Base-by-base conservation (phyloP, 1,284 basidiomycete genomes). In the Cystobasidium pallidum region DNA sequence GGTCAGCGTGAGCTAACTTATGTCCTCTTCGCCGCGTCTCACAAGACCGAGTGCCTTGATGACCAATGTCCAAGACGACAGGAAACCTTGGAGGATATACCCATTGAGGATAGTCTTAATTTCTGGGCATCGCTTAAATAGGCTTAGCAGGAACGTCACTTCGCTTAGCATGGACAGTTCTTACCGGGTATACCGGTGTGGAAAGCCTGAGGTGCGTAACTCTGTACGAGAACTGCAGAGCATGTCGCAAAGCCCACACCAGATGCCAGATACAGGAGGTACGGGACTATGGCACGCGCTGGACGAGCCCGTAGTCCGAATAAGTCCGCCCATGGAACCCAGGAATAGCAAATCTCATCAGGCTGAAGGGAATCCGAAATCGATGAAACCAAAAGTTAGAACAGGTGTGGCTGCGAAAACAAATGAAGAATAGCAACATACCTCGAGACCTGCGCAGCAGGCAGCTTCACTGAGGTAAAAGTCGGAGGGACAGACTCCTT, bases 21-120 rank as follows among this genome's bases (percentile, higher is more conserved):
- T 47, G 58, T 4, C 34, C 17, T 24, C 59, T 24, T 45, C 78
- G 58, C 65, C 45, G 17, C 89, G 88, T 81, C 90, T 90, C 4
- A 92, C 94, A 11, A 96, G 82, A 4, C 94, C 94, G 39, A 95
- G 85, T 19, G 89, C 86, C 81, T 99, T 98, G 34, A 91, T 94
- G 78, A 95, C 89, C 62, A 98, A 82, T 0, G 91, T 92, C 75
- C 91, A 88, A 55, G 71, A 71, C 2, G 74, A 75, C 7, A 78
- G 54, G 61, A 76, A 99, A 21, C 94, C 95, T 78, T 94, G 91
- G 75, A 99, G 96, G 30, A 98, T 94, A 78, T 97, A 98, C n/a
- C 92, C 93, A 72, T 92, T 94, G 54, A 99, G 84, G 71, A 98
- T 97, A 1, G 92, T 94, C 82, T 98, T 99, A 81, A 98, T 90